Evolutionary conservation across 805 yeast genomes (phyloP).

Genomic region (Candida wancherniae): DNA sequence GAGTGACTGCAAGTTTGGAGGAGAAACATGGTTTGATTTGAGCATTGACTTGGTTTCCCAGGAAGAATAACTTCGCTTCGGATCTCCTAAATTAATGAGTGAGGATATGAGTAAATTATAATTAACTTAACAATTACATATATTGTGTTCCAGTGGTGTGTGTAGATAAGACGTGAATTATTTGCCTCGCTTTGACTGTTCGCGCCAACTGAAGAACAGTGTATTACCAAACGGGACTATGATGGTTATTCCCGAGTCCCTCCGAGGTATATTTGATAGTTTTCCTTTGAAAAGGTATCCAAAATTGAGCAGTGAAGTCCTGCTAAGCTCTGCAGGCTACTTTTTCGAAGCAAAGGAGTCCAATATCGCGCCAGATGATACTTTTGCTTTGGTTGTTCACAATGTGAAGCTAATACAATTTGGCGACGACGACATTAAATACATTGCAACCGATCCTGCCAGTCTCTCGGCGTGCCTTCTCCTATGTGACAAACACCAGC

Average conservation of each 20-base stretch:
- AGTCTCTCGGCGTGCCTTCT: conserved; percentile 46
- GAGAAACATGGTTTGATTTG: conserved; percentile 59
- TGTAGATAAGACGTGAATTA: too few relatives aligned
- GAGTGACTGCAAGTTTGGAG: conserved; percentile 56
- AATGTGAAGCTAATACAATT: conserved; percentile 27
- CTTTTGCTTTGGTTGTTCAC: conserved; percentile 55
- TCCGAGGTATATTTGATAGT: conserved; percentile 42
- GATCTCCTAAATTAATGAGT: not conserved
- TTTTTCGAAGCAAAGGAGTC: too few relatives aligned
- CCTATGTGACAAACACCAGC: conserved; percentile 40
- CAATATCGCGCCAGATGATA: too few relatives aligned
- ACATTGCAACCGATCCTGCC: conserved; percentile 55
- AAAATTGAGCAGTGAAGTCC: too few relatives aligned
- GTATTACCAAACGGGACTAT: conserved; percentile 5
- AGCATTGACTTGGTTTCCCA: conserved; percentile 41
- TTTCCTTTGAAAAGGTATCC: conserved; percentile 47
- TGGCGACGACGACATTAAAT: conserved; percentile 17
- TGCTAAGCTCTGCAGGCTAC: too few relatives aligned
- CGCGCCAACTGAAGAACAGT: too few relatives aligned
- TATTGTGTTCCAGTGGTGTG: too few relatives aligned
- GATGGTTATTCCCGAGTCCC: conserved; percentile 35
- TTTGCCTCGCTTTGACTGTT: too few relatives aligned
- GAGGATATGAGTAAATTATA: too few relatives aligned
- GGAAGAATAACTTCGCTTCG: conserved; percentile 26
- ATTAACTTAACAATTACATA: too few relatives aligned